Percentiles rank a stretch among this genome's conserved stretches.
Conservation (phyloP, 1,139 yeast genomes). For the Debaryomyces fabryi region DNA sequence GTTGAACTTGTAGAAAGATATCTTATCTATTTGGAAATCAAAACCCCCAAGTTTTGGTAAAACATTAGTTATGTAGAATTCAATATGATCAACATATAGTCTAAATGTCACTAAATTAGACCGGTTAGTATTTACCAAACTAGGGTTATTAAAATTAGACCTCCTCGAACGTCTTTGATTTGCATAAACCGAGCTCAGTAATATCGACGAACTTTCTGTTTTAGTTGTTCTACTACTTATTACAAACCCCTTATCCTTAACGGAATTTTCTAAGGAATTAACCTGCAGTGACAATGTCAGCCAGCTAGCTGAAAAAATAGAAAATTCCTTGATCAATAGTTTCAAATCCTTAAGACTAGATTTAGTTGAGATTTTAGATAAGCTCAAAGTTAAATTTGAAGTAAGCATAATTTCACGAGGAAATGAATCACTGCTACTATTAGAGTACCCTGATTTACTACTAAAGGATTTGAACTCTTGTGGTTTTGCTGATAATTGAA, state of each 20-base stretch:
- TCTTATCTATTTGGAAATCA: conserved; percentile 22
- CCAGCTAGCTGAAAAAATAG: conserved; percentile 12
- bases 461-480: conserved; percentile 31
- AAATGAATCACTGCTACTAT: conserved; percentile 15
- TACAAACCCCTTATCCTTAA: not conserved
- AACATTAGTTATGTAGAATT: conserved; percentile 29
- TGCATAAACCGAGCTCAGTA: conserved; percentile 17
- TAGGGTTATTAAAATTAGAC: conserved; percentile 11
- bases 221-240: not conserved
- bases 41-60: conserved; percentile 51
- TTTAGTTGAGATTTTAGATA: conserved; percentile 22
- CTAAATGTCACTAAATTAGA: conserved; percentile 23
- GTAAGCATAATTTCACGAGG: conserved; percentile 26
- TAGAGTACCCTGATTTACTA: conserved; percentile 17
- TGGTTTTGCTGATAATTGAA: conserved; percentile 20
- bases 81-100: conserved; percentile 25
- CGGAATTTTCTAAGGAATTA: conserved; percentile 20
- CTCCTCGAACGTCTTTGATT: conserved; percentile 21
- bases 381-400: conserved; percentile 21
- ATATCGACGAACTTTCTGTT: conserved; percentile 6
- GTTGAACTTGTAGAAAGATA: conserved; percentile 34
- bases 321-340: conserved; percentile 16
- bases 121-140: conserved; percentile 13
- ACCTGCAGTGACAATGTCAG: conserved; percentile 13
- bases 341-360: conserved; percentile 18